Evolutionary conservation across 345 rosid genomes (phyloP), one percentile per base, ranked within the genome.

Genomic region (Eucalyptus curtisii): DNA sequence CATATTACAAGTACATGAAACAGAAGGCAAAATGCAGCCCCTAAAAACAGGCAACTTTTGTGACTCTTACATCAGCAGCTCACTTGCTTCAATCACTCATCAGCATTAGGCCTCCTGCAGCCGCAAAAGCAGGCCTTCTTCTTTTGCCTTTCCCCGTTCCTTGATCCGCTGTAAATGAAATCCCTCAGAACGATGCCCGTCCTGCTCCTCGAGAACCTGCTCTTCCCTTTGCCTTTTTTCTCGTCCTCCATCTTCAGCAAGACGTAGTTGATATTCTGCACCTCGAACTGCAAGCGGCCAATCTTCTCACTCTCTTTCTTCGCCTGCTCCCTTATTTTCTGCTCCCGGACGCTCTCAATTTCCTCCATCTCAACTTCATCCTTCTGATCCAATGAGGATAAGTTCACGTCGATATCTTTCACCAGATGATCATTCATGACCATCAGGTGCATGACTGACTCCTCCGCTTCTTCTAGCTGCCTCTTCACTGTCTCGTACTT

Each of bases 161-260:
- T 93, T 6, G 88, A 85, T 86, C 96, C 94, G 13, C 80, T 93
- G 91, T 92, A 87, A 87, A 97, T 93, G 88, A 96, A 96, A 82
- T 95, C 96, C 93, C 94, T 94, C 92, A 96, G 90, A 68, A 95
- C 87, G 85, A 94, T 89, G 76, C 95, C 97, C 1, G 96, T 92
- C 87, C 89, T 93, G 86, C 92, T 91, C 88, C 90, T 95, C 0
- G 94, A 91, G 90, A 94, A 91, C 89, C 88, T 90, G 87, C 89
- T 71, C 88, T 92, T 96, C 87, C 92, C 95, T 89, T 89, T 92
- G 89, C 66, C 49, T 24, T 94, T 96, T 89, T 88, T 93, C 90
- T 95, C 96, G 16, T 92, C 97, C 88, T 97, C 98, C 40, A 96
- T 94, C 94, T 95, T 95, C 90, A 94, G 92, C 91, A 97, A 87